Evolutionary conservation across 768 basidiomycete species (phyloP).

Genomic region (Leccinum boreale): DNA sequence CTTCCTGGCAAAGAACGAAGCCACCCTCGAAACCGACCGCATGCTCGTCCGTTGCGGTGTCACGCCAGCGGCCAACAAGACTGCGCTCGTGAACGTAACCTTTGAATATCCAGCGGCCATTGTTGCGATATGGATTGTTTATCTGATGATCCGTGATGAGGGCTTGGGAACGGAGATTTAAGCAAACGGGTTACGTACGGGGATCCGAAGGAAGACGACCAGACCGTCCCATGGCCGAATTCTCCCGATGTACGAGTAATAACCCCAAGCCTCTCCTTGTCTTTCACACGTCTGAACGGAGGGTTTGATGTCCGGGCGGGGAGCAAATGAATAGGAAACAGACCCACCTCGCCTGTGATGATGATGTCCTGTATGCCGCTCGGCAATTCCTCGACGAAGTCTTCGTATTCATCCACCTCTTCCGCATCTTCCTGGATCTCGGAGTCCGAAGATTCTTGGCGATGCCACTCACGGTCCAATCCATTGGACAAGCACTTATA

Average conservation of each 20-base stretch:
- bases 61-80: conserved; percentile 54
- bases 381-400: conserved; percentile 34
- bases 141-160: conserved; percentile 31
- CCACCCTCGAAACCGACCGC: conserved; percentile 48
- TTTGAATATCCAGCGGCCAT: conserved; percentile 49
- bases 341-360: conserved; percentile 47
- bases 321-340: not conserved
- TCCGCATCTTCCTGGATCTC: conserved; percentile 25
- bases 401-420: conserved; percentile 35
- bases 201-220: conserved; percentile 42
- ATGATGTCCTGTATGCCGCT: conserved; percentile 51
- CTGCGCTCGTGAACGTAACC: conserved; percentile 50
- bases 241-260: conserved; percentile 44
- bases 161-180: conserved; percentile 1
- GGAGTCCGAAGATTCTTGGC: conserved; percentile 20
- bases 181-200: conserved; percentile 33
- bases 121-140: conserved; percentile 26
- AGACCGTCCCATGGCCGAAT: conserved; percentile 52
- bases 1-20: conserved; percentile 42
- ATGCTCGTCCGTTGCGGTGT: conserved; percentile 39
- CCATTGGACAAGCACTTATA: conserved; percentile 25
- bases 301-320: not conserved
- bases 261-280: conserved; percentile 50
- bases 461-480: conserved; percentile 21
- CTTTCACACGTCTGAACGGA: conserved; percentile 38